Percentiles rank a stretch among this genome's conserved stretches.
These are phyloP conservation scores for Aegilops longissima DNA, from an alignment of 176 grass and related monocot genomes.

Conservation along the genomic window DNA sequence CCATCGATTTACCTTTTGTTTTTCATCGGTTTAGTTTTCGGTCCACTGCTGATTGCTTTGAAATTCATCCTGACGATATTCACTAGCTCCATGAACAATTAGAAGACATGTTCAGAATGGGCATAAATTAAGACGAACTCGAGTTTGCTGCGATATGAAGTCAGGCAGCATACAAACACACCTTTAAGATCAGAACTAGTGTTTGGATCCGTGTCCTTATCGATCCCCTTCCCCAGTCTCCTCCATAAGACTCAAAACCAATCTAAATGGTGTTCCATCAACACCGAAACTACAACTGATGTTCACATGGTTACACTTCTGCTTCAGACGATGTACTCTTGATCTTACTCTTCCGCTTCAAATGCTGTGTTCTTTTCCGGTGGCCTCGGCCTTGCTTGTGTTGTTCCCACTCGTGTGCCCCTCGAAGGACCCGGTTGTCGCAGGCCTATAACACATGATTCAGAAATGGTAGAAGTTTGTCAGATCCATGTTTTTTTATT, in stretches of 20 bases:
- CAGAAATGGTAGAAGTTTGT: conserved; percentile 4
- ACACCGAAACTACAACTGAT: neutral
- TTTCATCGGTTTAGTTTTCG: neutral
- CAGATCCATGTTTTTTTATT: neutral
- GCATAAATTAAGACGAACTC: neutral
- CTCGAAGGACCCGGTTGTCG: conserved; percentile 68
- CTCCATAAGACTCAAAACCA: neutral
- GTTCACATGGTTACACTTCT: neutral
- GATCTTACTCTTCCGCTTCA: conserved; percentile 47
- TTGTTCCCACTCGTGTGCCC: conserved; percentile 82
- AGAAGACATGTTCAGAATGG: neutral
- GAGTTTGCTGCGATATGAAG: neutral
- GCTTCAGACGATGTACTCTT: neutral
- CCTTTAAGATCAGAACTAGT: neutral
- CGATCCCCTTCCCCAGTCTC: neutral
- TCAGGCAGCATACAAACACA: neutral
- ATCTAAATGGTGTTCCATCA: neutral
- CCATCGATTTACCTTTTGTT: neutral
- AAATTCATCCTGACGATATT: neutral
- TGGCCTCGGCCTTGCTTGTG: conserved; percentile 79
- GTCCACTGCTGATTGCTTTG: neutral
- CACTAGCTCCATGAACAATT: neutral
- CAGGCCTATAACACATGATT: conserved; percentile 60
- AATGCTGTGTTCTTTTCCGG: conserved; percentile 58
- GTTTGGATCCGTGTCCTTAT: neutral